Evolutionary conservation across 2,329 filamentous ascomycete species (phyloP).

Genomic region (Phyllosticta citriasiana): DNA sequence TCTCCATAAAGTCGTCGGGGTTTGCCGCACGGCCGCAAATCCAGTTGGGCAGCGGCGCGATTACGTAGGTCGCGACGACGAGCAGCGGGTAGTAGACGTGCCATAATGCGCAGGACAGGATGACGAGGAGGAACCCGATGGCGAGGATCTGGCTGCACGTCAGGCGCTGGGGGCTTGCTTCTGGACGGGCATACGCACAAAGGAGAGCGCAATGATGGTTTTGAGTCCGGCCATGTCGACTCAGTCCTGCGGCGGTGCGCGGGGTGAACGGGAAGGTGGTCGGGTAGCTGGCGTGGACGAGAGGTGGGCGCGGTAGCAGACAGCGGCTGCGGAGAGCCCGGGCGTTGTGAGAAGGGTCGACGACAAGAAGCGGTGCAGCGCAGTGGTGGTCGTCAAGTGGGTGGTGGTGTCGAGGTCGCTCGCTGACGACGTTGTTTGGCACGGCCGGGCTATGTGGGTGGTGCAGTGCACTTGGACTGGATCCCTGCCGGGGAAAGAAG

Average conservation of each 20-base stretch:
- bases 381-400: neutral
- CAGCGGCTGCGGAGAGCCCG: neutral
- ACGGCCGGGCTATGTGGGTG: neutral
- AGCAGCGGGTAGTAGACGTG: constrained; percentile 90
- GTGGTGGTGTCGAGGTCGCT: constrained; percentile 2
- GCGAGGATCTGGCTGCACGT: constrained; percentile 59
- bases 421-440: neutral
- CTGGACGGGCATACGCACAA: constrained; percentile 48
- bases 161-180: neutral
- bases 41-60: constrained; percentile 95
- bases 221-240: constrained; percentile 73
- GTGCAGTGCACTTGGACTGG: neutral
- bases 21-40: constrained; percentile 81
- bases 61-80: constrained; percentile 88
- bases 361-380: neutral
- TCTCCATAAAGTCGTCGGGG: constrained; percentile 91
- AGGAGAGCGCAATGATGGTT: constrained; percentile 97
- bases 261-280: neutral
- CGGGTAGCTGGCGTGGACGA: neutral
- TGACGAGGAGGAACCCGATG: constrained; percentile 96
- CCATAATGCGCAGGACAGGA: constrained; percentile 92
- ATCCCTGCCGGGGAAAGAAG: constrained; percentile 8
- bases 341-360: neutral
- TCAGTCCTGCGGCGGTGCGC: neutral
- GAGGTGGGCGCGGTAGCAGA: neutral